These are phyloP conservation scores for Hemisphaericaspora lyxosophila DNA, from an alignment of 1,139 yeast genomes.

Conservation along the genomic window DNA sequence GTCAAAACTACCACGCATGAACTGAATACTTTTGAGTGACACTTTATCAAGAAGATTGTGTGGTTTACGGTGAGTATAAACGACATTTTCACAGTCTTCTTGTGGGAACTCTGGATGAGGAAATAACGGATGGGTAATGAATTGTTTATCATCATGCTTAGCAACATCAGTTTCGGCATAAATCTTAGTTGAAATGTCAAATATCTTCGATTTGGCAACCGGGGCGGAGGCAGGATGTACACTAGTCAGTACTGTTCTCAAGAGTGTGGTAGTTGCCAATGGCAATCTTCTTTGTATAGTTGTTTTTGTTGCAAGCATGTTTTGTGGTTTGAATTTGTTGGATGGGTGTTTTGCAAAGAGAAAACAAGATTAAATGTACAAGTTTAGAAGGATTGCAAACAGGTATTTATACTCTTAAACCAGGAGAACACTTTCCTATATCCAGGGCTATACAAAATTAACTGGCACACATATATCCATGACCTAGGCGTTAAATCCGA, in stretches of 20 bases:
- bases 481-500: too few relatives aligned
- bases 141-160: constrained; percentile 28
- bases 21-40: constrained; percentile 47
- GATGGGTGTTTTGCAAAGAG: too few relatives aligned
- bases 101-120: constrained; percentile 53
- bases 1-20: constrained; percentile 56
- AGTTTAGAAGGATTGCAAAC: too few relatives aligned
- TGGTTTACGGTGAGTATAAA: constrained; percentile 56
- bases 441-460: too few relatives aligned
- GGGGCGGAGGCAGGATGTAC: neutral
- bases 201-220: constrained; percentile 1
- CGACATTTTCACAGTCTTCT: constrained; percentile 48
- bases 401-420: too few relatives aligned
- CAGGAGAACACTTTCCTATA: too few relatives aligned
- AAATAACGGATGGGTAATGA: constrained; percentile 50
- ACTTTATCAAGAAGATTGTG: constrained; percentile 48
- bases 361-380: neutral
- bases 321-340: neutral
- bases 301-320: neutral
- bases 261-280: constrained; percentile 1
- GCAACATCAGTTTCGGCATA: constrained; percentile 22
- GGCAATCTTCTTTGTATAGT: constrained; percentile 3
- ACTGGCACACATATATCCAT: too few relatives aligned
- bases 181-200: constrained; percentile 33
- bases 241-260: constrained; percentile 1